A percentile compares a stretch with the other conserved stretches of the same genome.
phyloP scores from a whole-genome alignment of 2,329 filamentous ascomycete species.

The Ustilaginoidea virens region DNA sequence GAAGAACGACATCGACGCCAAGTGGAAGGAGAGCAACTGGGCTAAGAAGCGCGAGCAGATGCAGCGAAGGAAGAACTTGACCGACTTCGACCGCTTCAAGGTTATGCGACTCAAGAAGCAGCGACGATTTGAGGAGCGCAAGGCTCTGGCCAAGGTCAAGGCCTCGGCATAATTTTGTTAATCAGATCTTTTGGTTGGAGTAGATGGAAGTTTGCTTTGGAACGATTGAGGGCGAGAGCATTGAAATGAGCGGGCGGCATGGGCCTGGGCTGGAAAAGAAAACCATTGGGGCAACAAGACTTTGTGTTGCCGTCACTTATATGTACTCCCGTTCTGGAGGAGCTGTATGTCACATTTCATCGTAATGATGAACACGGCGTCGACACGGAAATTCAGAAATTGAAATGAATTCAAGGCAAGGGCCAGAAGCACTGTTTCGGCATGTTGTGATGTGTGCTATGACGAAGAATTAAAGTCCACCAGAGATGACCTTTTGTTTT shows the following conservation, averaged over 20 bases:
- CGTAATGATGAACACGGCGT: constrained; percentile 48
- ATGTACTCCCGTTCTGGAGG: constrained; percentile 36
- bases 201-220: constrained; percentile 10
- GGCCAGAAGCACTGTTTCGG: constrained; percentile 13
- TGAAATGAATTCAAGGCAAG: constrained; percentile 24
- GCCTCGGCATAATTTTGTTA: constrained; percentile 49
- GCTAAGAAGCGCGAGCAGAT: constrained; percentile 84
- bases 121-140: constrained; percentile 95
- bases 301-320: constrained; percentile 27
- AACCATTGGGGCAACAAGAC: constrained; percentile 18
- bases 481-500: no score
- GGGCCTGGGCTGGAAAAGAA: constrained; percentile 20
- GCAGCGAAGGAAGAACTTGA: constrained; percentile 77
- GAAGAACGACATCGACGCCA: constrained; percentile 77
- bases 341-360: constrained; percentile 49
- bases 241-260: constrained; percentile 22
- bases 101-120: constrained; percentile 99
- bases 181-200: constrained; percentile 18
- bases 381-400: constrained; percentile 45
- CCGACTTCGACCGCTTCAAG: constrained; percentile 99
- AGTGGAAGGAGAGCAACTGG: constrained; percentile 85
- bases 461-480: no score
- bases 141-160: constrained; percentile 88
- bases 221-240: constrained; percentile 17
- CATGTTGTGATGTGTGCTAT: constrained; percentile 5